A percentile compares a stretch with the other conserved stretches of the same genome.
phyloP scores from a whole-genome alignment of 1,284 basidiomycete species.

The Cryptococcus sp. region DNA sequence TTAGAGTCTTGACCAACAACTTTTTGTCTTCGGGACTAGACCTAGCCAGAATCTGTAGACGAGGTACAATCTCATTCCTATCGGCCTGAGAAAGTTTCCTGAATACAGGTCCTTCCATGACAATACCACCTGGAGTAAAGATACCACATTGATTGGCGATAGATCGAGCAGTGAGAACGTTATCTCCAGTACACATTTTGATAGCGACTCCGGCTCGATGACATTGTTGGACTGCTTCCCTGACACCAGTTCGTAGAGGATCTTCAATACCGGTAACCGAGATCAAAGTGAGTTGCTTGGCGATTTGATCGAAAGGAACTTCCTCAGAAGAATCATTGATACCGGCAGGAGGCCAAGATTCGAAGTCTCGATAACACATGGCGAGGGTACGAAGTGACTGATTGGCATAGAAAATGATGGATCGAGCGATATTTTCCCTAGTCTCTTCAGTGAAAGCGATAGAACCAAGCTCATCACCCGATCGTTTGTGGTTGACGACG shows the following conservation, averaged over 20 bases:
- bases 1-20: constrained; percentile 82
- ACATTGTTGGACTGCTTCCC: constrained; percentile 80
- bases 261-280: constrained; percentile 93
- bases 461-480: constrained; percentile 55
- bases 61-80: constrained; percentile 53
- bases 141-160: constrained; percentile 96
- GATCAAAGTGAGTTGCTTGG: constrained; percentile 73
- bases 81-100: constrained; percentile 52
- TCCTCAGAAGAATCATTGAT: constrained; percentile 48
- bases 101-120: constrained; percentile 90
- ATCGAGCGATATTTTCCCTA: constrained; percentile 74
- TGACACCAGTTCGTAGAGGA: constrained; percentile 84
- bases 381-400: constrained; percentile 91
- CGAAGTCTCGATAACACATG: constrained; percentile 84
- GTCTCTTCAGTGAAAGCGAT: constrained; percentile 60
- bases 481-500: constrained; percentile 52
- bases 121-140: constrained; percentile 82
- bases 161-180: constrained; percentile 81
- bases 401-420: constrained; percentile 95
- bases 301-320: constrained; percentile 68
- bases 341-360: constrained; percentile 74
- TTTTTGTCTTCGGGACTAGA: constrained; percentile 98
- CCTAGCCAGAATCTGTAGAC: constrained; percentile 68
- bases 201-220: constrained; percentile 85
- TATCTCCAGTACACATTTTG: constrained; percentile 99